Conservation (phyloP, 441 rosid species). For the Rhodomyrtus psidioides region DNA sequence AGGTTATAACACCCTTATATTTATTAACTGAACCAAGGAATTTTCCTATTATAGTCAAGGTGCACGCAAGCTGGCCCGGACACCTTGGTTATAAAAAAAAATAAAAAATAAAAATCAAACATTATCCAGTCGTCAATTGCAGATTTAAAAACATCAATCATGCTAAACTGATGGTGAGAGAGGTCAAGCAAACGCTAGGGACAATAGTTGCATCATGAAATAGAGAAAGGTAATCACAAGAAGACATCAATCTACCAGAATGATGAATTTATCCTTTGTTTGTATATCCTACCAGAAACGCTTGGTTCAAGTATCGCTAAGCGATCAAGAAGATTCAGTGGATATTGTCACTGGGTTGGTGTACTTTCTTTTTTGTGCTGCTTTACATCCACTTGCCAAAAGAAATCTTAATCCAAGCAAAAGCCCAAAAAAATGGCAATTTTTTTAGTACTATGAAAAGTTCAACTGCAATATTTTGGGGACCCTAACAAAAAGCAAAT, state of each 20-base stretch:
- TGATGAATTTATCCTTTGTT: not conserved
- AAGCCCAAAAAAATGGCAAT: not conserved
- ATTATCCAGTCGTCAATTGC: not conserved
- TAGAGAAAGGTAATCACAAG: not conserved
- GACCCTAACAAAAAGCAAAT: not conserved
- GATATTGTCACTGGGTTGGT: not conserved
- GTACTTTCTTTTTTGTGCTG: not conserved
- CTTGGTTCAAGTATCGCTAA: not conserved
- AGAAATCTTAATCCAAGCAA: not conserved
- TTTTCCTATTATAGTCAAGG: not conserved
- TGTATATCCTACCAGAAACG: not conserved
- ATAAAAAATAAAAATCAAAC: not conserved
- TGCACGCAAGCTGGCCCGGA: too few species aligned
- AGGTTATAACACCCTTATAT: not conserved
- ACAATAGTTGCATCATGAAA: not conserved
- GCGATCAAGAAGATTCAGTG: not conserved
- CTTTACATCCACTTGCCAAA: not conserved
- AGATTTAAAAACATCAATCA: not conserved
- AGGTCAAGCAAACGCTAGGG: not conserved
- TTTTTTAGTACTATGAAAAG: not conserved
- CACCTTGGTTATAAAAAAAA: too few species aligned
- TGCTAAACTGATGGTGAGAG: not conserved
- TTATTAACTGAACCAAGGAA: not conserved
- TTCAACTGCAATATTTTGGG: not conserved
- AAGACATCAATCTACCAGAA: not conserved